Evolutionary conservation across 768 basidiomycete genomes (phyloP).

Genomic region (Suillus bovinus): DNA sequence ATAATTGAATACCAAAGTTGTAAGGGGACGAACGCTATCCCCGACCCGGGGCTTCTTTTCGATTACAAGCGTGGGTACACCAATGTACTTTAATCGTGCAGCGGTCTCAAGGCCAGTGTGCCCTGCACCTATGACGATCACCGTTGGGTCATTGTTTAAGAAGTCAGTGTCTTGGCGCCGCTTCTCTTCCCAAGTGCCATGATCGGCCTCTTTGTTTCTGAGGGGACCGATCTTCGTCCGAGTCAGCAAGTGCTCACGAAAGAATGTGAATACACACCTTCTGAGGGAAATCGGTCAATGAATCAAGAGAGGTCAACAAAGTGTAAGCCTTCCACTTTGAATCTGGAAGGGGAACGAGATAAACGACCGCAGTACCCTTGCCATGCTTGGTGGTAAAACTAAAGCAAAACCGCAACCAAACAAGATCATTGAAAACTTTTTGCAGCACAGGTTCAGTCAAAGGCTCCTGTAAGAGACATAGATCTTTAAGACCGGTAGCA

Average conservation of each 20-base stretch:
- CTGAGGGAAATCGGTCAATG: conserved; percentile 57
- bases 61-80: conserved; percentile 54
- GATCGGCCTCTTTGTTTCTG: conserved; percentile 43
- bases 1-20: neutral
- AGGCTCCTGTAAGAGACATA: conserved; percentile 21
- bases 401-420: conserved; percentile 57
- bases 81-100: conserved; percentile 63
- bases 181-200: conserved; percentile 55
- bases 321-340: conserved; percentile 59
- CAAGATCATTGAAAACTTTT: conserved; percentile 51
- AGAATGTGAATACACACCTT: conserved; percentile 23
- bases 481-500: conserved; percentile 20
- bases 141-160: conserved; percentile 50
- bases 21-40: conserved; percentile 34
- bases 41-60: conserved; percentile 55
- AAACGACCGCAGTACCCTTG: conserved; percentile 50
- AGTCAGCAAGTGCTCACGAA: conserved; percentile 2
- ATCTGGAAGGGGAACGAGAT: conserved; percentile 48
- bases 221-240: conserved; percentile 36
- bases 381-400: conserved; percentile 54
- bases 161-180: conserved; percentile 47
- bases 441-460: conserved; percentile 35
- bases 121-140: conserved; percentile 64
- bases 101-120: conserved; percentile 69
- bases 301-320: conserved; percentile 61